Conservation (phyloP, 2,329 filamentous ascomycete genomes). For the Cadophora luteo-olivacea region DNA sequence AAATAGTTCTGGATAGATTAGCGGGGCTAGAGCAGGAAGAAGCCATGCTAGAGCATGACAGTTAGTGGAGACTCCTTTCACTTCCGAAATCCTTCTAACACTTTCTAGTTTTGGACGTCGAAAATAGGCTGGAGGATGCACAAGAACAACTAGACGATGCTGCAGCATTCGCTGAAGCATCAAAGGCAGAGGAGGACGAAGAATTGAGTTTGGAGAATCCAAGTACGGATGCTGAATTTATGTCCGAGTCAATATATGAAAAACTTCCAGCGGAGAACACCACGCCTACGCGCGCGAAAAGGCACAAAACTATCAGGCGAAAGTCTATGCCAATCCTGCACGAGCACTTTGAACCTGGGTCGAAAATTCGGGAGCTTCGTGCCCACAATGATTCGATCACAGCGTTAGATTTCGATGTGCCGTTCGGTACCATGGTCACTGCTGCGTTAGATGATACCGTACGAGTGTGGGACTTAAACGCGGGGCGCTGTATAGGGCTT, state of each 20-base stretch:
- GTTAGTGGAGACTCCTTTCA: conserved; percentile 55
- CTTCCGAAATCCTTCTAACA: conserved; percentile 24
- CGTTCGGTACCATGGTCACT: conserved; percentile 93
- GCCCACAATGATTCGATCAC: conserved; percentile 90
- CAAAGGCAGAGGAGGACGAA: conserved; percentile 60
- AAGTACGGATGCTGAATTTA: conserved; percentile 70
- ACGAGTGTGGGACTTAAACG: conserved; percentile 94
- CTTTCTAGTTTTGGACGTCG: conserved; percentile 64
- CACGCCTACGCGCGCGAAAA: conserved; percentile 58
- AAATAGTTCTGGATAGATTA: conserved; percentile 86
- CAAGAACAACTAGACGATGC: conserved; percentile 65
- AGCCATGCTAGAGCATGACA: conserved; percentile 84
- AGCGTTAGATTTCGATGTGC: conserved; percentile 94
- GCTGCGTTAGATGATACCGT: conserved; percentile 93
- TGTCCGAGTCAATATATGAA: conserved; percentile 98
- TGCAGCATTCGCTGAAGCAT: conserved; percentile 59
- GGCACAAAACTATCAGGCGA: conserved; percentile 65
- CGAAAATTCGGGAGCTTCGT: conserved; percentile 84
- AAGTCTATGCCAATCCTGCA: conserved; percentile 95
- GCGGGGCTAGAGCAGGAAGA: conserved; percentile 91
- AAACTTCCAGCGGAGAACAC: conserved; percentile 72
- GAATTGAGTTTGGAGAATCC: conserved; percentile 49
- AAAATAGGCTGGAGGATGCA: conserved; percentile 66
- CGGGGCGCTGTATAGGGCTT: conserved; percentile 87
- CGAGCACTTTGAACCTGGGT: conserved; percentile 92